These are phyloP conservation scores for Wickerhamomyces pijperi DNA, from an alignment of 805 yeast genomes.

Conservation along the genomic window DNA sequence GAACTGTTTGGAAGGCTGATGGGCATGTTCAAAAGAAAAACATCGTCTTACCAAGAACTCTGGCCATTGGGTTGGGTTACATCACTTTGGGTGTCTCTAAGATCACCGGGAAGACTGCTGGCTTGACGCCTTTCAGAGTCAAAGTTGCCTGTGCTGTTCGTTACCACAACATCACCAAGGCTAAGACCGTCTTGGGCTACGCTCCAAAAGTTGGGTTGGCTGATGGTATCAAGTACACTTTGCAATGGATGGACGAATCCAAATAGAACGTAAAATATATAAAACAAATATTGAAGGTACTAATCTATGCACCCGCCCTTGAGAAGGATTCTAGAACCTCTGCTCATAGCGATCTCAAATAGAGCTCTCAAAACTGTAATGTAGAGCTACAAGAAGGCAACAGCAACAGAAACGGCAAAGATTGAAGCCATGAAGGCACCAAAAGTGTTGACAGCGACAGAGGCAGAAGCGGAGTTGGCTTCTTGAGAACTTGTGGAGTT, in stretches of 20 bases:
- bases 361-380: too few relatives aligned
- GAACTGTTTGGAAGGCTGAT: conserved; percentile 95
- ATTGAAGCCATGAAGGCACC: background rate
- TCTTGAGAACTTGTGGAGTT: background rate
- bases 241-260: conserved; percentile 83
- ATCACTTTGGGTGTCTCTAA: conserved; percentile 66
- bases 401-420: background rate
- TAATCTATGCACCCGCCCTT: too few relatives aligned
- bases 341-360: too few relatives aligned
- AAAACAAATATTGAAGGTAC: too few relatives aligned
- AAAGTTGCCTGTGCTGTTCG: conserved; percentile 86
- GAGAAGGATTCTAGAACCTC: too few relatives aligned
- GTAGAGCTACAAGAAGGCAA: background rate
- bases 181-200: conserved; percentile 69
- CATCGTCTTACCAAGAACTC: conserved; percentile 56
- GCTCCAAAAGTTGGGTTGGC: conserved; percentile 69
- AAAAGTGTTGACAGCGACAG: background rate
- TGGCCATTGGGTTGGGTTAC: conserved; percentile 79
- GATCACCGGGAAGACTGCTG: conserved; percentile 72
- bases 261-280: conserved; percentile 5
- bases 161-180: conserved; percentile 86
- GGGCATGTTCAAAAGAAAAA: conserved; percentile 67
- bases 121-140: conserved; percentile 93
- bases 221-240: conserved; percentile 67
- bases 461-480: background rate